A percentile compares a stretch with the other conserved stretches of the same genome.
Conservation (phyloP, 345 rosid genomes). For the Trapa bicornis region DNA sequence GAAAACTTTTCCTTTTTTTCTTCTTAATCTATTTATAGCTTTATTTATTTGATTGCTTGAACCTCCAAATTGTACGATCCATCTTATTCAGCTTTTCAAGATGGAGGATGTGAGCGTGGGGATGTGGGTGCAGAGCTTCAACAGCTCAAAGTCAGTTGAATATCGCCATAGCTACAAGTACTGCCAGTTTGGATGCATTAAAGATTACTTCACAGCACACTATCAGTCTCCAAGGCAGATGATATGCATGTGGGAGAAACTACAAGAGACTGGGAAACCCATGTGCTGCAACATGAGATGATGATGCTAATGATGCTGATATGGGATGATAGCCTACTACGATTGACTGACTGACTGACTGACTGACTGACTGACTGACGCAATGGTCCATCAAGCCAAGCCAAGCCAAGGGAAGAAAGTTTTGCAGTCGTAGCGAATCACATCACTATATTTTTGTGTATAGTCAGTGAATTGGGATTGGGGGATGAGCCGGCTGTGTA, state of each 20-base stretch:
- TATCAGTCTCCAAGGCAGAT: constrained; percentile 95
- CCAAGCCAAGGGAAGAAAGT: background rate
- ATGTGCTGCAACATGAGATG: constrained; percentile 89
- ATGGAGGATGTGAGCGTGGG: constrained; percentile 99
- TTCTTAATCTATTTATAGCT: background rate
- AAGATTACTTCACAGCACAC: constrained; percentile 78
- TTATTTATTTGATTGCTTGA: background rate
- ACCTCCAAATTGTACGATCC: background rate
- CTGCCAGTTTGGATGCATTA: constrained; percentile 89
- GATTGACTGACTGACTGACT: background rate
- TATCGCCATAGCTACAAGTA: constrained; percentile 71
- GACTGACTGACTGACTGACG: background rate
- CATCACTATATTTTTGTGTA: constrained; percentile 2
- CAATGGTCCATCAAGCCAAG: background rate
- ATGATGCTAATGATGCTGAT: constrained; percentile 2
- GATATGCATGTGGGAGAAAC: constrained; percentile 80
- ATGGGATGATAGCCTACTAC: background rate
- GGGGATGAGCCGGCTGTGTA: background rate
- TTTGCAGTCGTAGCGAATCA: constrained; percentile 18
- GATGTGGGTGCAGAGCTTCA: constrained; percentile 97
- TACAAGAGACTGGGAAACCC: constrained; percentile 38
- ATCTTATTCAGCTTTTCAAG: constrained; percentile 62
- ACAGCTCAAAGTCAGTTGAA: constrained; percentile 59
- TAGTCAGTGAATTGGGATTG: background rate
- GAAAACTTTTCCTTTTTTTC: background rate